Evolutionary conservation across 2,329 filamentous ascomycete species (phyloP), one percentile per base, ranked within the genome.

Genomic region (Colletotrichum camelliae): DNA sequence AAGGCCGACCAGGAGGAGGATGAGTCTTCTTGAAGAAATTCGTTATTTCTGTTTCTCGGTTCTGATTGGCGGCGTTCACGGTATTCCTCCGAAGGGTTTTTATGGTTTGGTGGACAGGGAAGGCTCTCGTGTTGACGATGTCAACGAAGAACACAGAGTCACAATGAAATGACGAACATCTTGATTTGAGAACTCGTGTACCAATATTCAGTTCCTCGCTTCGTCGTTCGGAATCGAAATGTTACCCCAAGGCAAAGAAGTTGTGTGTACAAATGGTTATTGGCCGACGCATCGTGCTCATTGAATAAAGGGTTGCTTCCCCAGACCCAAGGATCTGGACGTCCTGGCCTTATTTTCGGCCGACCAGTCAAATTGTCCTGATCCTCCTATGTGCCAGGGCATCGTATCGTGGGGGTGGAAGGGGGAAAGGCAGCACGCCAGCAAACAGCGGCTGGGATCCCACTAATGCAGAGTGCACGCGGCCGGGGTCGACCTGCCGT

Each of bases 1-100:
- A 84, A 93, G 89, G 90, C 90, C 83, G 89, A 88, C 77, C 90
- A 88, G 80, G 90, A 91, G 65, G 83, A 85, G 72, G 88, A 91
- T 76, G 92, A 93, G 81, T 88, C 86, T 61, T 84, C 85, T 67
- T 88, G 81, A 81, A 81, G 78, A 75, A 48, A n/a, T 66, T 67
- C 31, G 31, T 21, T 76, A 39, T 71, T 71, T 70, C 68, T 68
- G 65, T 67, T 61, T 27, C 24, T 27, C 24, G 24, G 69, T 60
- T 75, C 67, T 75, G 31, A 48, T 74, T 57, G 27, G 35, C 58
- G 64, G 64, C 39, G 70, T 74, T 64, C 57, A 27, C 24, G 24
- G 24, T 27, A 27, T 27, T 27, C 24, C 31, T 21, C 10, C 31
- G 31, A 10, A 33, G 9, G 31, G 31, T 33, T 33, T 33, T 12